phyloP scores from a whole-genome alignment of 139 green algal genomes.

The Chlamydomonas schloesseri region DNA sequence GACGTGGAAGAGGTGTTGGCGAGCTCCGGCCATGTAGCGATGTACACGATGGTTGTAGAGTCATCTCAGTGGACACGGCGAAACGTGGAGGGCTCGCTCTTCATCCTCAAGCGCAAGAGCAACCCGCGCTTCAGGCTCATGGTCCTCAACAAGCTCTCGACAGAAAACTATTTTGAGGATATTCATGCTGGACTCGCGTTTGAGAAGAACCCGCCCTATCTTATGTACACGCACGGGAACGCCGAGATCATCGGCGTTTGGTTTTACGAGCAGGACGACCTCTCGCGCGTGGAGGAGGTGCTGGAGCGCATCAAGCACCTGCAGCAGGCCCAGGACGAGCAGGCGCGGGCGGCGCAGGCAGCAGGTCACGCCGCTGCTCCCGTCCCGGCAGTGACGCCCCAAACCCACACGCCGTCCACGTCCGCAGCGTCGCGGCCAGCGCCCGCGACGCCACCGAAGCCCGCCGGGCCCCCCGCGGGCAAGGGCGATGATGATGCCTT shows the following conservation, averaged over 20 bases:
- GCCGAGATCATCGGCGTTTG: slow-evolving; percentile 90
- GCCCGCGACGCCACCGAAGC: too few species aligned
- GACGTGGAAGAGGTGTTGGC: slow-evolving; percentile 48
- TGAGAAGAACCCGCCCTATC: slow-evolving; percentile 84
- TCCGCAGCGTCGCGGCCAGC: too few species aligned
- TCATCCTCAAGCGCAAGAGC: slow-evolving; percentile 83
- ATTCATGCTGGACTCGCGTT: slow-evolving; percentile 78
- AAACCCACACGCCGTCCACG: too few species aligned
- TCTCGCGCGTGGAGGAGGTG: slow-evolving; percentile 72
- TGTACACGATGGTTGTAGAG: slow-evolving; percentile 84
- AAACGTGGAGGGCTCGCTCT: slow-evolving; percentile 92
- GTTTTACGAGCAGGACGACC: slow-evolving; percentile 91
- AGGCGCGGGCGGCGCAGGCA: too few species aligned
- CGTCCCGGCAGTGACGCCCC: too few species aligned
- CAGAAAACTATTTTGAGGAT: slow-evolving; percentile 87
- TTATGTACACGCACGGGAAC: slow-evolving; percentile 87
- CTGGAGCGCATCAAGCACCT: slow-evolving; percentile 71
- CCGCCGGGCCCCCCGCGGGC: not conserved
- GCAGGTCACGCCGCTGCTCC: not conserved
- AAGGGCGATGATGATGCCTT: slow-evolving; percentile 55
- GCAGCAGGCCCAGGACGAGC: not conserved
- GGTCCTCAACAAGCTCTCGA: slow-evolving; percentile 87
- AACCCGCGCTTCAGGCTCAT: slow-evolving; percentile 87
- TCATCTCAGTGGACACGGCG: slow-evolving; percentile 82
- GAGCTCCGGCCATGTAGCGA: slow-evolving; percentile 73